Conservation (phyloP, 345 rosid genomes). For the Citrus glauca region DNA sequence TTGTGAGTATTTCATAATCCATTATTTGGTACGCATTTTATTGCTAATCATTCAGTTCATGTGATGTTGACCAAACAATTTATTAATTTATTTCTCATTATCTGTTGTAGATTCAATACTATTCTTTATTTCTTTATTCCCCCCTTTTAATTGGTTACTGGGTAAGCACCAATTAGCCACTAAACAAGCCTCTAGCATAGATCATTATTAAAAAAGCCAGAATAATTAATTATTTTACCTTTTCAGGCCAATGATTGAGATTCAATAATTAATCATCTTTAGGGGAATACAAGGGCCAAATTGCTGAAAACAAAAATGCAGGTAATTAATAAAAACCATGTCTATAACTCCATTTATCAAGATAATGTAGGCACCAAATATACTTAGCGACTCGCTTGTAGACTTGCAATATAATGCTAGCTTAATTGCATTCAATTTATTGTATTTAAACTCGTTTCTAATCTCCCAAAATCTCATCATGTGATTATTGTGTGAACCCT, state of each 20-base stretch:
- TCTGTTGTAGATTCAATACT: neutral
- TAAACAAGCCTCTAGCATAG: neutral
- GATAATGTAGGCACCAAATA: neutral
- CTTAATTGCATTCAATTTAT: neutral
- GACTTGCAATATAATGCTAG: neutral
- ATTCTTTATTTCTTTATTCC: neutral
- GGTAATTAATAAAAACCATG: no score
- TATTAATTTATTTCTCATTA: neutral
- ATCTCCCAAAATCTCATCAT: neutral
- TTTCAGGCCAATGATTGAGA: neutral
- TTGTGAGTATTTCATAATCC: constrained; percentile 14
- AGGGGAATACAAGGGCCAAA: no score
- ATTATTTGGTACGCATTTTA: constrained; percentile 5
- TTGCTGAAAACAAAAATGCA: no score
- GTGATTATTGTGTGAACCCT: neutral
- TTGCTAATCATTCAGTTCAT: constrained; percentile 15
- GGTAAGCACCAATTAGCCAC: neutral
- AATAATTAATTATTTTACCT: neutral
- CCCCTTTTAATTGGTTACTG: neutral
- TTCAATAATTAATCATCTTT: neutral
- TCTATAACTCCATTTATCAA: neutral
- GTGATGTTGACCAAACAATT: constrained; percentile 6
- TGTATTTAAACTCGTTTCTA: neutral
- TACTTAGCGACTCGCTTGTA: neutral
- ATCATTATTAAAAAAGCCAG: neutral